These are phyloP conservation scores for Carex parvula DNA, from an alignment of 176 grass and related monocot genomes.

Conservation along the genomic window DNA sequence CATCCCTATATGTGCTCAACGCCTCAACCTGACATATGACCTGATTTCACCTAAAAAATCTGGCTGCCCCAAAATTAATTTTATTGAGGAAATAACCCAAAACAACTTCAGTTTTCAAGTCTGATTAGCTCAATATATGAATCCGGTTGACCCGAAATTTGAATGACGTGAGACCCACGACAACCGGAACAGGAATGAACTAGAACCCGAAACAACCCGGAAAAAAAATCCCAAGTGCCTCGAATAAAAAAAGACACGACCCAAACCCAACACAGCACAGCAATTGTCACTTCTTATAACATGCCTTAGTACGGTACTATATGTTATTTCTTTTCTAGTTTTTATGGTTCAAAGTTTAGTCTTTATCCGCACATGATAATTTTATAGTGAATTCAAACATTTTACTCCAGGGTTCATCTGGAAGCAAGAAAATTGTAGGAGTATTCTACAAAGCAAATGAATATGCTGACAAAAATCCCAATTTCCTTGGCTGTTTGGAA, in stretches of 20 bases:
- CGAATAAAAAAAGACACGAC: background rate
- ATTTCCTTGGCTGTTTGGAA: slow-evolving; percentile 86
- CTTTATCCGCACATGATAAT: background rate
- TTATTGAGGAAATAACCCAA: background rate
- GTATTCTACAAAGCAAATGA: slow-evolving; percentile 94
- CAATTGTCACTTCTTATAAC: background rate
- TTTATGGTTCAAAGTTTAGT: background rate
- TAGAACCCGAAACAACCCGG: background rate
- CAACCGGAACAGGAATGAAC: background rate
- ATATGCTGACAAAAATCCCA: slow-evolving; percentile 69
- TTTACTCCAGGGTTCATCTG: slow-evolving; percentile 52
- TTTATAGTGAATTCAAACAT: background rate
- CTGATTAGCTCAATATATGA: background rate
- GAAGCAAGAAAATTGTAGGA: slow-evolving; percentile 95
- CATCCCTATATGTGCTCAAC: background rate
- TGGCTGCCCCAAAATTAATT: background rate
- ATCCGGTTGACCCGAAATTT: background rate
- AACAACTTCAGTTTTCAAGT: background rate
- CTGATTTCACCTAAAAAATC: background rate
- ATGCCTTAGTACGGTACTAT: background rate
- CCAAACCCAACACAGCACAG: background rate
- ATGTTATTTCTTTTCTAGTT: background rate
- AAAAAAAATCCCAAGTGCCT: background rate
- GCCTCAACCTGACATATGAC: background rate
- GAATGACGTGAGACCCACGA: background rate